These are phyloP conservation scores for Penicillium manginii DNA, from an alignment of 495 filamentous ascomycete species.

Conservation along the genomic window DNA sequence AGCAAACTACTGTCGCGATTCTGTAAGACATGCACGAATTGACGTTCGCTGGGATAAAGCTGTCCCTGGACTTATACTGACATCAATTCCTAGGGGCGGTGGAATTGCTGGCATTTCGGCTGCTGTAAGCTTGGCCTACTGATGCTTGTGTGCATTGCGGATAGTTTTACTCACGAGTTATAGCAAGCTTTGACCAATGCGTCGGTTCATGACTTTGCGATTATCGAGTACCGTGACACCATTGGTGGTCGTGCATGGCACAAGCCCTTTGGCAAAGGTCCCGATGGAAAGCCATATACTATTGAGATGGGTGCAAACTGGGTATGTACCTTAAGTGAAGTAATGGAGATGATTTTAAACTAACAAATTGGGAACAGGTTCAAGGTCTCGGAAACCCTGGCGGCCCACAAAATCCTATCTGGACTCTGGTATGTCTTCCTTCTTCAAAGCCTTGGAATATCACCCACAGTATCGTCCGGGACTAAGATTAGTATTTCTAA, in stretches of 20 bases:
- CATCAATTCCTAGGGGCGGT: conserved; percentile 30
- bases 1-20: conserved; percentile 45
- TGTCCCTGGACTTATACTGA: too few relatives aligned
- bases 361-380: conserved; percentile 36
- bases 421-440: conserved; percentile 56
- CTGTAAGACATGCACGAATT: conserved; percentile 23
- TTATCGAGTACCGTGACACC: conserved; percentile 67
- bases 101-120: conserved; percentile 71
- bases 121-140: conserved; percentile 47
- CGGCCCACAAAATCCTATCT: conserved; percentile 71
- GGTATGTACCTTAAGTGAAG: conserved; percentile 36
- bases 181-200: conserved; percentile 67
- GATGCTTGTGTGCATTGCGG: not conserved
- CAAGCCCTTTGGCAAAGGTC: conserved; percentile 60
- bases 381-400: conserved; percentile 64
- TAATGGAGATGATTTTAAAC: not conserved
- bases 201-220: conserved; percentile 68
- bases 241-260: conserved; percentile 65
- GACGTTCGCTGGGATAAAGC: too few relatives aligned
- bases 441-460: not conserved
- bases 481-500: conserved; percentile 6
- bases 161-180: not conserved
- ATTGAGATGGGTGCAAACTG: conserved; percentile 75
- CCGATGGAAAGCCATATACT: conserved; percentile 56
- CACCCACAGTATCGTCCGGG: not conserved